Percentiles rank a stretch among this genome's conserved stretches.
Evolutionary conservation across 2,329 filamentous ascomycete species (phyloP).

Genomic region (Ambrosiella cleistominuta): DNA sequence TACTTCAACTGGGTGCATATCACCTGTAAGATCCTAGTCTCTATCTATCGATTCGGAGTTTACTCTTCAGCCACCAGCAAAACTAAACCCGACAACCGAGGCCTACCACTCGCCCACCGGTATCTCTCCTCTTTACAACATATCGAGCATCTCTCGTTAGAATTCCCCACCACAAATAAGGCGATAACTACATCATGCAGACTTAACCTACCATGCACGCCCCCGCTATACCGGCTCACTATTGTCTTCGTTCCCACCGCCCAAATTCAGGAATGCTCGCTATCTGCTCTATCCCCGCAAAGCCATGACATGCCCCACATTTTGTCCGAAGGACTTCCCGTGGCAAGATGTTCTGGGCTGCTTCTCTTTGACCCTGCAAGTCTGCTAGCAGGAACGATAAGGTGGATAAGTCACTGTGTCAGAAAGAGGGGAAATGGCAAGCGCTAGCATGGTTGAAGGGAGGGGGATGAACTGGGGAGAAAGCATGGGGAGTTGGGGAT

Average conservation of each 20-base stretch:
- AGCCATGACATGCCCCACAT: conserved; percentile 6
- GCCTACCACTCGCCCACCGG: neutral
- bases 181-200: neutral
- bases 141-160: too few species aligned
- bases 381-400: neutral
- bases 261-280: neutral
- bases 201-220: neutral
- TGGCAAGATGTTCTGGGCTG: neutral
- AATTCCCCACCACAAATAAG: neutral
- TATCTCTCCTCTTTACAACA: too few species aligned
- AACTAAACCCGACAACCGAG: neutral
- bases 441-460: neutral
- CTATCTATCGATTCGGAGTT: neutral
- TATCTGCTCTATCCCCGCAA: conserved; percentile 2
- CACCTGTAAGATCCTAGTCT: neutral
- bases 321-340: conserved; percentile 12
- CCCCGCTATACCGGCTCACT: neutral
- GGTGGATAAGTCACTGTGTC: neutral
- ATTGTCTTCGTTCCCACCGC: neutral
- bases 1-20: neutral
- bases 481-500: too few species aligned
- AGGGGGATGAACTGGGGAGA: neutral
- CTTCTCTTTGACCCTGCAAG: neutral
- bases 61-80: neutral
- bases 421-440: neutral